A percentile compares a stretch with the other conserved stretches of the same genome.
phyloP scores from a whole-genome alignment of 805 yeast species.

The Blastobotrys mokoenaii region DNA sequence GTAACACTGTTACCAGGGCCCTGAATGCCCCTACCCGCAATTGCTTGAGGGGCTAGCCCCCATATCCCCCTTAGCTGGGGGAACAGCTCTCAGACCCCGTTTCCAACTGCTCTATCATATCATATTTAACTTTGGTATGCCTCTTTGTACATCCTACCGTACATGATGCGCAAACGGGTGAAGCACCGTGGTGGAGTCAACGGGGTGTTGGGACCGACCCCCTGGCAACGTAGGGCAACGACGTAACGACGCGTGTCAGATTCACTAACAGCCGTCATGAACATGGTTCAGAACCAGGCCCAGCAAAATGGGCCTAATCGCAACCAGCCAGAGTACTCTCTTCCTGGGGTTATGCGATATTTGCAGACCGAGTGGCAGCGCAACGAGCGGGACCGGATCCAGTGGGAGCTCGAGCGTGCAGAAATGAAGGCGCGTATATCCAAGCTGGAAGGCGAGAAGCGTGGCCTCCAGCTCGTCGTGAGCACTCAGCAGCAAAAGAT shows the following conservation, averaged over 20 bases:
- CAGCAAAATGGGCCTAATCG: conserved; percentile 7
- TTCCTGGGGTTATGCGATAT: conserved; percentile 52
- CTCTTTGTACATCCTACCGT: too few relatives aligned
- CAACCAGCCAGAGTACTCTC: conserved; percentile 26
- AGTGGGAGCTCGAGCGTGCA: conserved; percentile 52
- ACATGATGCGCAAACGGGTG: too few relatives aligned
- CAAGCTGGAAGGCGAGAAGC: conserved; percentile 46
- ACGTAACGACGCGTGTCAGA: too few relatives aligned
- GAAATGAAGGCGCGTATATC: conserved; percentile 49
- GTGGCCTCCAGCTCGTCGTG: conserved; percentile 26
- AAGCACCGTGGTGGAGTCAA: too few relatives aligned
- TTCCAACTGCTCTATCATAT: too few relatives aligned
- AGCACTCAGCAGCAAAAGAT: conserved; percentile 22
- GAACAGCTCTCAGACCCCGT: too few relatives aligned
- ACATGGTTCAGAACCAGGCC: neutral
- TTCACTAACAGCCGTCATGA: too few relatives aligned
- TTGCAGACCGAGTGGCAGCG: conserved; percentile 55
- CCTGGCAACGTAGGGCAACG: too few relatives aligned
- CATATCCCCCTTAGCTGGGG: neutral
- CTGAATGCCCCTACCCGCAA: too few relatives aligned
- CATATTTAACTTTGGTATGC: too few relatives aligned
- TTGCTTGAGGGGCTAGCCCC: neutral
- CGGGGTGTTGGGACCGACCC: too few relatives aligned
- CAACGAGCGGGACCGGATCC: conserved; percentile 50
- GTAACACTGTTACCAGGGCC: too few relatives aligned